Conservation (phyloP, 1,139 yeast genomes). For the Candida mesenterica region DNA sequence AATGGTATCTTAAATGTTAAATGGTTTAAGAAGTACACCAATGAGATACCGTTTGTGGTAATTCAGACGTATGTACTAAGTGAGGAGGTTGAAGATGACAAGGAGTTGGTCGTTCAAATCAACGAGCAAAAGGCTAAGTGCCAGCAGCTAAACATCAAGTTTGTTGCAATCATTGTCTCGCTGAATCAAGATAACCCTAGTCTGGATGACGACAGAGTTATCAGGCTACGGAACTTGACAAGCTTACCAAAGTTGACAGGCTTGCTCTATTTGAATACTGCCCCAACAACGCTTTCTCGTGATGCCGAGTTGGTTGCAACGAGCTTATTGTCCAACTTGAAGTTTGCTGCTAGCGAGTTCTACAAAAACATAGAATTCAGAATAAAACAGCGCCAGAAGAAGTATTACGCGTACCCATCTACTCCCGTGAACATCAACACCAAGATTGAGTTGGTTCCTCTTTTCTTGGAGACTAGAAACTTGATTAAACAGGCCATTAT, state of each 20-base stretch:
- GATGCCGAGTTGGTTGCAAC: constrained; percentile 32
- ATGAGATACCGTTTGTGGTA: constrained; percentile 35
- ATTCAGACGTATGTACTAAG: constrained; percentile 23
- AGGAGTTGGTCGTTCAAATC: constrained; percentile 21
- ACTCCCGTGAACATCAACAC: constrained; percentile 25
- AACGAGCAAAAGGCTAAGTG: constrained; percentile 19
- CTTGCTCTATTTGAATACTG: constrained; percentile 23
- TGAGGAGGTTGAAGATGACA: constrained; percentile 12
- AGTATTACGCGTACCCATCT: constrained; percentile 39
- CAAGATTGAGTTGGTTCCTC: constrained; percentile 34
- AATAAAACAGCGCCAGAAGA: constrained; percentile 36
- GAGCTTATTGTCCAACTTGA: constrained; percentile 31
- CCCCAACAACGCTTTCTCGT: constrained; percentile 16
- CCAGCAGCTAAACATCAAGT: constrained; percentile 21
- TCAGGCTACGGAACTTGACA: constrained; percentile 27
- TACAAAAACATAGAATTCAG: constrained; percentile 32
- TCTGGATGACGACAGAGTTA: constrained; percentile 23
- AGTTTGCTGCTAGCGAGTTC: constrained; percentile 32
- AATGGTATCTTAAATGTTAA: constrained; percentile 37
- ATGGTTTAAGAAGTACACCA: constrained; percentile 39
- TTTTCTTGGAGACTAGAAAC: constrained; percentile 40
- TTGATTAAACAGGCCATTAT: constrained; percentile 38
- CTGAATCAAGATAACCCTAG: constrained; percentile 11
- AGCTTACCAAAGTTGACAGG: constrained; percentile 33
- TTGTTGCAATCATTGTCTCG: constrained; percentile 30